Evolutionary conservation across 257 asterid species (phyloP), one percentile per base, ranked within the genome.

Genomic region (Phtheirospermum japonicum): DNA sequence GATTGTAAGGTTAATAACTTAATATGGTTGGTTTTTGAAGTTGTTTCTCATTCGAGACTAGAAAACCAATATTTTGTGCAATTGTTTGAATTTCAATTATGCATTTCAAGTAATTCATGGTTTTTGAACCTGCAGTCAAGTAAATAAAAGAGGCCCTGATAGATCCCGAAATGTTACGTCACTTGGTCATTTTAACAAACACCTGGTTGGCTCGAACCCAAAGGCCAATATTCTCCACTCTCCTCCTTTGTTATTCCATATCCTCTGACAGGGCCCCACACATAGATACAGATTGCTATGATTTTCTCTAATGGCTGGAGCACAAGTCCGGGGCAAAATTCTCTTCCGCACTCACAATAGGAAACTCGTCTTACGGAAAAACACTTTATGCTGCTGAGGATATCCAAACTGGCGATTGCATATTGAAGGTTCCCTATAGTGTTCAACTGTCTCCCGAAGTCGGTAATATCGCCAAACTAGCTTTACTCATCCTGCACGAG

Each of bases 291-390:
- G 79, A 63, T 30, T 71, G 69, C 67, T 71, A 32, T 6, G 88
- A 83, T 52, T 76, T 91, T 69, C 80, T 88, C 53, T 83, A 81
- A 7, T 88, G 98, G 97, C 76, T 88, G 70, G 90, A 82, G 65
- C 73, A 39, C 59, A 86, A 83, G 59, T 86, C 90, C n/a, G 85
- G 88, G 28, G 34, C 64, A 5, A 61, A 73, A 40, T 80, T 88
- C 59, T 88, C 95, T 34, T 80, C 93, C 0, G 60, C 64, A 7
- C 95, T 92, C 61, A 68, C 81, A n/a, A n/a, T n/a, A n/a, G n/a
- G n/a, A n/a, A n/a, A n/a, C n/a, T n/a, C n/a, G n/a, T n/a, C n/a
- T n/a, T n/a, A n/a, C n/a, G n/a, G n/a, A n/a, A n/a, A n/a, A n/a
- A n/a, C n/a, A n/a, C n/a, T n/a, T n/a, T n/a, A n/a, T n/a, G n/a